phyloP scores from a whole-genome alignment of 371 early-diverging fungal genomes.

The Haplosporangium sp. region DNA sequence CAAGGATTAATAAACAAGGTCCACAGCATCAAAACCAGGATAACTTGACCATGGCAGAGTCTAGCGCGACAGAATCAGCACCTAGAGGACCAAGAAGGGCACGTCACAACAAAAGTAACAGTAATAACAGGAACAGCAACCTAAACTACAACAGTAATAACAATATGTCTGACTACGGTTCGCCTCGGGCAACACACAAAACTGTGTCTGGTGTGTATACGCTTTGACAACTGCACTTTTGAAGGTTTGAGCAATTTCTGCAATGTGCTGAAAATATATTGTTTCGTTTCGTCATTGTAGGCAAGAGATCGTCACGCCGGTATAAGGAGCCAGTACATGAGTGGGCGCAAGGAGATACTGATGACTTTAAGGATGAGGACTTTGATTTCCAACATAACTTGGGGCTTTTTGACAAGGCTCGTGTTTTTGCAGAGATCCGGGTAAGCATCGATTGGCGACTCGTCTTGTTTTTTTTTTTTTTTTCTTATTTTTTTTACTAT shows the following conservation, averaged over 20 bases:
- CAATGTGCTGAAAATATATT: neutral
- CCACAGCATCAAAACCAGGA: conserved; percentile 21
- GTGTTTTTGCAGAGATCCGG: conserved; percentile 84
- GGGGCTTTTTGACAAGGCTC: conserved; percentile 81
- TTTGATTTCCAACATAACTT: conserved; percentile 88
- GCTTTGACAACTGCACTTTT: neutral
- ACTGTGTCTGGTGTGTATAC: conserved; percentile 23
- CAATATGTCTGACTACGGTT: conserved; percentile 48
- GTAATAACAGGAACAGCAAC: conserved; percentile 13
- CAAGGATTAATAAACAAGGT: conserved; percentile 8
- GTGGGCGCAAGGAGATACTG: conserved; percentile 71
- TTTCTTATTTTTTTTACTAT: conserved; percentile 2
- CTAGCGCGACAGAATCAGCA: conserved; percentile 45
- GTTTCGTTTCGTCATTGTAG: conserved; percentile 2
- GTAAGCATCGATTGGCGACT: conserved; percentile 42
- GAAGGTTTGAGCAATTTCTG: neutral
- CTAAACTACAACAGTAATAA: conserved; percentile 22
- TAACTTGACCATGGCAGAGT: conserved; percentile 37
- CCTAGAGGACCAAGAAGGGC: conserved; percentile 31
- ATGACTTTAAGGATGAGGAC: conserved; percentile 70
- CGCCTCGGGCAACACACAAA: conserved; percentile 27
- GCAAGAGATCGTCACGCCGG: conserved; percentile 34
- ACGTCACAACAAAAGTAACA: conserved; percentile 19
- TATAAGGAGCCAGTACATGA: conserved; percentile 50
- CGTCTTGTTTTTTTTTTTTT: conserved; percentile 1